phyloP scores from a whole-genome alignment of 2,329 filamentous ascomycete species.

The Talaromyces sp. region DNA sequence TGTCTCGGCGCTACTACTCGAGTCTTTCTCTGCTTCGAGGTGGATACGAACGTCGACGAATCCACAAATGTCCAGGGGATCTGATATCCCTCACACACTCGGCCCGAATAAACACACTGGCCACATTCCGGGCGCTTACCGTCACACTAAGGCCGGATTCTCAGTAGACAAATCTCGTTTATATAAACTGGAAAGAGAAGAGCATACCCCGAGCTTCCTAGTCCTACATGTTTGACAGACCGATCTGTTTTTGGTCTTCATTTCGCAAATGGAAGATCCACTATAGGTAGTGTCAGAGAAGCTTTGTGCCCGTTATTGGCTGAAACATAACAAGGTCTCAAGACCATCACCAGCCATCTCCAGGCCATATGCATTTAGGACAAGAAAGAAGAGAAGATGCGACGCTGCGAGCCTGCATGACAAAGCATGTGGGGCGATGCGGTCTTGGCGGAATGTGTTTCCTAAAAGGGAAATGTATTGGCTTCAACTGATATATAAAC shows the following conservation, averaged over 20 bases:
- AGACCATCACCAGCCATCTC: background rate
- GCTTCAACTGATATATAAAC: background rate
- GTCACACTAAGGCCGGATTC: conserved; percentile 19
- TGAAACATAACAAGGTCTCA: background rate
- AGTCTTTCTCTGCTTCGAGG: background rate
- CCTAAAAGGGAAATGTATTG: conserved; percentile 1
- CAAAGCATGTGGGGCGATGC: background rate
- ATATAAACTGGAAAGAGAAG: background rate
- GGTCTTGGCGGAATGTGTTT: conserved; percentile 5
- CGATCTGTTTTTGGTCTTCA: conserved; percentile 18
- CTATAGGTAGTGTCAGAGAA: background rate
- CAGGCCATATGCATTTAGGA: background rate
- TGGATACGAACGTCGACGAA: conserved; percentile 10
- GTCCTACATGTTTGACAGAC: conserved; percentile 20
- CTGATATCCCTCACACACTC: conserved; percentile 23
- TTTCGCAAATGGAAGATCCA: background rate
- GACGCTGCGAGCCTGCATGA: background rate
- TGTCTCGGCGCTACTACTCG: background rate
- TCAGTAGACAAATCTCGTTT: too few relatives aligned
- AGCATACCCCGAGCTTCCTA: conserved; percentile 21
- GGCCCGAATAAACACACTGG: conserved; percentile 22
- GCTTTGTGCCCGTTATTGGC: background rate
- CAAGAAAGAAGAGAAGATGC: background rate
- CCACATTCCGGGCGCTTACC: conserved; percentile 24
- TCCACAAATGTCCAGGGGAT: conserved; percentile 20